phyloP scores from a whole-genome alignment of 495 filamentous ascomycete species.

The Tuber melanosporum region DNA sequence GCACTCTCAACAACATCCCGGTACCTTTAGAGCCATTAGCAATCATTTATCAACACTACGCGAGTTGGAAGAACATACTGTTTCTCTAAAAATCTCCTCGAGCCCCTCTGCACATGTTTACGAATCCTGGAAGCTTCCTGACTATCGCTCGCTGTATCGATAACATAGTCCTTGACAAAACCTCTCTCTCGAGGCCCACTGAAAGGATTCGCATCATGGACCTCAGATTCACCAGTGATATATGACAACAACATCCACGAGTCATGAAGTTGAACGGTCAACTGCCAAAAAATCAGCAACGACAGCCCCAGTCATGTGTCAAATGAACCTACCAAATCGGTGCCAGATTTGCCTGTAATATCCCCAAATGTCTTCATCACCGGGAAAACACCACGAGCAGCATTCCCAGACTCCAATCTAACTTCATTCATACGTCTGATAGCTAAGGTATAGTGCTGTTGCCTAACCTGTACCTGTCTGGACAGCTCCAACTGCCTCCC shows the following conservation, averaged over 20 bases:
- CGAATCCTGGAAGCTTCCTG: constrained; percentile 32
- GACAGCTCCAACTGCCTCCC: constrained; percentile 35
- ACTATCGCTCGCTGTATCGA: constrained; percentile 31
- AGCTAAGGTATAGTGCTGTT: constrained; percentile 34
- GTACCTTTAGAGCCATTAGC: constrained; percentile 47
- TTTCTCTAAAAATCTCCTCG: constrained; percentile 38
- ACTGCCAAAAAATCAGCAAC: constrained; percentile 22
- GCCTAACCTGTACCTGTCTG: constrained; percentile 36
- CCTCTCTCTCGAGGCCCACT: constrained; percentile 37
- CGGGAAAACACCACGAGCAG: constrained; percentile 27
- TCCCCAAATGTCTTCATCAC: constrained; percentile 39
- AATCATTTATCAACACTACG: neutral
- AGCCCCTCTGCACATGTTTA: constrained; percentile 39
- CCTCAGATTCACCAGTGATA: constrained; percentile 35
- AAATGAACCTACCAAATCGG: constrained; percentile 33
- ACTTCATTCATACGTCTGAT: constrained; percentile 38
- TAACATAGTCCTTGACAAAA: constrained; percentile 37
- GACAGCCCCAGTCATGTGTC: neutral
- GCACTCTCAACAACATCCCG: constrained; percentile 64
- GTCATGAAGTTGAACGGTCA: constrained; percentile 41
- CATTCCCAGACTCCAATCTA: constrained; percentile 25
- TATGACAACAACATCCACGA: constrained; percentile 38
- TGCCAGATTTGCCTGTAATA: constrained; percentile 36
- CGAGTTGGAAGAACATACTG: constrained; percentile 22
- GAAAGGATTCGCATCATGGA: constrained; percentile 35